Percentiles rank a stretch among this genome's conserved stretches.
These are phyloP conservation scores for Epichloe sp. DNA, from an alignment of 2,329 filamentous ascomycete genomes.

Conservation along the genomic window DNA sequence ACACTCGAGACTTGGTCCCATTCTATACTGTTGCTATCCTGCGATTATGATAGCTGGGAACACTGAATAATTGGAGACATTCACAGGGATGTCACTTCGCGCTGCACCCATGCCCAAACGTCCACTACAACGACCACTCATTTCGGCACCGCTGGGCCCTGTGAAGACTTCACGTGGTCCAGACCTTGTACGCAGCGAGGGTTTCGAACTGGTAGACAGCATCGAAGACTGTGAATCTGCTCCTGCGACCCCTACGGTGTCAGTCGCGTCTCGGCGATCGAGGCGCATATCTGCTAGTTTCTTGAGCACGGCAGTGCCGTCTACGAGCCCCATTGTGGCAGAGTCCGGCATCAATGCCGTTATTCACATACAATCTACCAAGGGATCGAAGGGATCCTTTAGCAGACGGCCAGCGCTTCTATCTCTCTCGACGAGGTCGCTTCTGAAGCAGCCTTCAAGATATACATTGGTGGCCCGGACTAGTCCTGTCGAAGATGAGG, in stretches of 20 bases:
- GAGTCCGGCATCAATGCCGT: constrained; percentile 16
- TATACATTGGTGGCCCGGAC: constrained; percentile 6
- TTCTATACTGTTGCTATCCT: neutral
- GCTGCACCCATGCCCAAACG: constrained; percentile 8
- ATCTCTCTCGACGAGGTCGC: constrained; percentile 8
- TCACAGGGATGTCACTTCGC: neutral
- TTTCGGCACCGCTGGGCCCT: constrained; percentile 25
- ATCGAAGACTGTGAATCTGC: constrained; percentile 21
- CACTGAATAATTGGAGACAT: neutral
- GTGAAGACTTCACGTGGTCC: constrained; percentile 23
- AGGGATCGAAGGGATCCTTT: neutral
- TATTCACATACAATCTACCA: neutral
- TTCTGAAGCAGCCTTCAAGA: constrained; percentile 7
- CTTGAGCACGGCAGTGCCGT: constrained; percentile 11
- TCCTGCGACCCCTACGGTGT: neutral
- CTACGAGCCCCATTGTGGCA: constrained; percentile 18
- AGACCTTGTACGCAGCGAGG: constrained; percentile 22
- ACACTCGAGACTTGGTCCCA: neutral
- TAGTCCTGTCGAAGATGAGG: constrained; percentile 10
- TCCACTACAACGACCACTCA: constrained; percentile 12
- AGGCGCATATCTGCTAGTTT: constrained; percentile 20
- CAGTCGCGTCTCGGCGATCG: constrained; percentile 1
- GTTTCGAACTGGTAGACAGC: constrained; percentile 20
- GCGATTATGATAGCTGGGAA: neutral
- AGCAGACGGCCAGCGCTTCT: neutral